phyloP scores from a whole-genome alignment of 202 grass and related monocot species.

The Brachypodium distachyon region DNA sequence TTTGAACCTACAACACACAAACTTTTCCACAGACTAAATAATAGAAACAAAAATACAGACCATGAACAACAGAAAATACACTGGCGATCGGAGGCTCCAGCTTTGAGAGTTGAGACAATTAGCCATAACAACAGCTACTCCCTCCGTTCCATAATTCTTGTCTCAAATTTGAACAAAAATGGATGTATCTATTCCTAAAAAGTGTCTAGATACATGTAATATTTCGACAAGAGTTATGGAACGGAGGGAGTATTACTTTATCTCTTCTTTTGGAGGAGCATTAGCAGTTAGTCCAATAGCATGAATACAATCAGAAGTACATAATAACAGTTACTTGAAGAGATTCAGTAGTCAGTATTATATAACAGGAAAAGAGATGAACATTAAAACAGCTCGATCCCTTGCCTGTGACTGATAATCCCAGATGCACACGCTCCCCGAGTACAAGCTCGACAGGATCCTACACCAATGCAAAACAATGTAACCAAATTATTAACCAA shows the following conservation, averaged over 20 bases:
- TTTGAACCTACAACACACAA: background rate
- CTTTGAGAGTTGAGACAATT: background rate
- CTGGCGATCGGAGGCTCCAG: background rate
- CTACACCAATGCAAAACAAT: conserved; percentile 33
- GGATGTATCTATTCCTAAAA: too few relatives aligned
- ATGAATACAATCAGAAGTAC: background rate
- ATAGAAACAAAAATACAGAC: background rate
- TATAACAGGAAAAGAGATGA: background rate
- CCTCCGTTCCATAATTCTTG: too few relatives aligned
- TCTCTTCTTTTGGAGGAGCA: background rate
- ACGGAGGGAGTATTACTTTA: background rate
- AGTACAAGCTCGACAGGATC: conserved; percentile 92
- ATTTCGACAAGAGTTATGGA: too few relatives aligned
- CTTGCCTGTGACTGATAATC: conserved; percentile 90
- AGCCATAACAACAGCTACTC: background rate
- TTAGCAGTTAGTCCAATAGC: background rate
- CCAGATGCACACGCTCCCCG: conserved; percentile 95
- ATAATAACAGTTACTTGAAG: background rate
- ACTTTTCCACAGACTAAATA: background rate
- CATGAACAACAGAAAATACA: background rate
- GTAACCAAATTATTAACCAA: background rate
- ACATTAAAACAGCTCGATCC: background rate
- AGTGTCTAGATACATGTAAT: too few relatives aligned
- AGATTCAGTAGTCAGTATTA: background rate
- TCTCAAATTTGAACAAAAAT: too few relatives aligned